A percentile compares a stretch with the other conserved stretches of the same genome.
Evolutionary conservation across 768 basidiomycete species (phyloP).

Genomic region (Trametes cubensis): DNA sequence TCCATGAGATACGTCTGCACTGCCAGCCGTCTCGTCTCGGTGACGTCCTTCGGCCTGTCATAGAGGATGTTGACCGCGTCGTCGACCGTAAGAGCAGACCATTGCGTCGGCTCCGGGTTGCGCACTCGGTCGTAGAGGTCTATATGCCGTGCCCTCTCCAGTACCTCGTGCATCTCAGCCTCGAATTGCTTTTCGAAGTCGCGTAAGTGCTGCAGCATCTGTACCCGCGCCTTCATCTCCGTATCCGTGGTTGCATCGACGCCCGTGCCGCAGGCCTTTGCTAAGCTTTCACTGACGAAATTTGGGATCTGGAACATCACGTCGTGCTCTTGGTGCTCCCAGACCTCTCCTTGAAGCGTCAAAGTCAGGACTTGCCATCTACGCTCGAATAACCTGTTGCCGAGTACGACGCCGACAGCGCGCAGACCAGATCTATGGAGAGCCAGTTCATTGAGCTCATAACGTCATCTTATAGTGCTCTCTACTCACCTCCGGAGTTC

Average conservation of each 20-base stretch:
- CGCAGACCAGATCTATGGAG: slow-evolving; percentile 2
- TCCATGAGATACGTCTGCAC: slow-evolving; percentile 70
- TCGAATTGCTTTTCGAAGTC: slow-evolving; percentile 54
- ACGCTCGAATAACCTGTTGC: neutral
- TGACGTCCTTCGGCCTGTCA: slow-evolving; percentile 25
- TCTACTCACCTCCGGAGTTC: slow-evolving; percentile 35
- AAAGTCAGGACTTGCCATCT: slow-evolving; percentile 16
- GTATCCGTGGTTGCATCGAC: slow-evolving; percentile 28
- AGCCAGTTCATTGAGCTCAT: neutral
- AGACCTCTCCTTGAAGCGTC: slow-evolving; percentile 50
- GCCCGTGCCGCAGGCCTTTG: slow-evolving; percentile 49
- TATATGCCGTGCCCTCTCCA: slow-evolving; percentile 31
- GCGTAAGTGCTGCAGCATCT: slow-evolving; percentile 62
- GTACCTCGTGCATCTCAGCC: slow-evolving; percentile 36
- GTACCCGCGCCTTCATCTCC: slow-evolving; percentile 62
- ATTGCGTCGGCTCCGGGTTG: slow-evolving; percentile 50
- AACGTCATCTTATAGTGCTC: neutral
- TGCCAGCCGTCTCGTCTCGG: slow-evolving; percentile 46
- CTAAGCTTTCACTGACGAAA: slow-evolving; percentile 51
- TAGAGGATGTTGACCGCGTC: slow-evolving; percentile 49
- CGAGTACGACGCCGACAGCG: slow-evolving; percentile 25
- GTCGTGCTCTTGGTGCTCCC: slow-evolving; percentile 52
- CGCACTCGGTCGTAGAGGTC: slow-evolving; percentile 47
- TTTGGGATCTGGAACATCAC: slow-evolving; percentile 62
- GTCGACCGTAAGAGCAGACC: slow-evolving; percentile 56